Conservation (phyloP, 768 basidiomycete genomes). For the Leccinum rimulosum region DNA sequence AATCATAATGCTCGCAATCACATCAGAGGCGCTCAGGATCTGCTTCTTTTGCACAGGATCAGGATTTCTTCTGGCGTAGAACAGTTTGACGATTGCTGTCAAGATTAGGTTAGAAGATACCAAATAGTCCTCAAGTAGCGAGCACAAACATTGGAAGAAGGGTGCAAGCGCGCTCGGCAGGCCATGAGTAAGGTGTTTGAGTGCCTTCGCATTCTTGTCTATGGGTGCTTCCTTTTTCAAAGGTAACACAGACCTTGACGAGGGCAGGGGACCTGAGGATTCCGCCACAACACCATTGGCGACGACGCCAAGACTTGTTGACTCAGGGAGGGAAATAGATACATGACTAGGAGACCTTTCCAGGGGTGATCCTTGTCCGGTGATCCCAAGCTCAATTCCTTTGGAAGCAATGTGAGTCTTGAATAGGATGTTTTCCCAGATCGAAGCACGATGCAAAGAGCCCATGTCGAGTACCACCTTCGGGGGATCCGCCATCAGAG, state of each 20-base stretch:
- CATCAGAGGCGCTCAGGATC: conserved; percentile 63
- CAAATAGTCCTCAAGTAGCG: neutral
- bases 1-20: conserved; percentile 71
- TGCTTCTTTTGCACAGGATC: conserved; percentile 77
- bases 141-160: conserved; percentile 76
- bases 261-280: conserved; percentile 19
- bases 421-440: conserved; percentile 86
- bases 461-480: conserved; percentile 74
- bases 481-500: conserved; percentile 61
- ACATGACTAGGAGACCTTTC: conserved; percentile 47
- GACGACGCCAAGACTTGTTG: conserved; percentile 31
- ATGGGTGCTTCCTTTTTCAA: conserved; percentile 44
- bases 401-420: conserved; percentile 54
- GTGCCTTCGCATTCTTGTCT: conserved; percentile 68
- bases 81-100: conserved; percentile 81
- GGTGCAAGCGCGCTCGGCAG: conserved; percentile 73
- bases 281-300: conserved; percentile 31
- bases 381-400: conserved; percentile 50
- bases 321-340: conserved; percentile 40
- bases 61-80: conserved; percentile 75
- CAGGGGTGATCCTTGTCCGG: conserved; percentile 43
- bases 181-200: conserved; percentile 78
- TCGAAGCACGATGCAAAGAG: conserved; percentile 71
- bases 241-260: conserved; percentile 25
- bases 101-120: conserved; percentile 10